Evolutionary conservation across 495 filamentous ascomycete species (phyloP).

Genomic region (Astrothelium macrocarpum): DNA sequence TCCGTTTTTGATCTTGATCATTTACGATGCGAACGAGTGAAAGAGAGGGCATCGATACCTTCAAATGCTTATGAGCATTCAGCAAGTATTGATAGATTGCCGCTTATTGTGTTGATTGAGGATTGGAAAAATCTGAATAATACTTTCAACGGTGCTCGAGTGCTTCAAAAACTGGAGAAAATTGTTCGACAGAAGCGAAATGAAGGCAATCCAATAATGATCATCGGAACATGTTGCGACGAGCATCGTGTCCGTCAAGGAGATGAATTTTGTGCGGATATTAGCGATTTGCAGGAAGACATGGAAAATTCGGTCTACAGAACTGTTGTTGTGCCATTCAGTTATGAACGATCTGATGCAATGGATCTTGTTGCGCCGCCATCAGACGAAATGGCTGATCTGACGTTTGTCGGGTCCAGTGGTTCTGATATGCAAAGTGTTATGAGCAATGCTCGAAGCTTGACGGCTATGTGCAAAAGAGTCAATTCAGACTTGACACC

Average conservation of each 20-base stretch:
- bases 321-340: not conserved
- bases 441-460: not conserved
- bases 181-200: slow-evolving; percentile 58
- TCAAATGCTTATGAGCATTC: not conserved
- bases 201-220: slow-evolving; percentile 55
- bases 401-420: not conserved
- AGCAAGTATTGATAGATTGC: not conserved
- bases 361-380: not conserved
- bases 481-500: not conserved
- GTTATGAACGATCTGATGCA: not conserved
- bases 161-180: slow-evolving; percentile 56
- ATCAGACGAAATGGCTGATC: not conserved
- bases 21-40: not conserved
- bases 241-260: not conserved
- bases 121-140: slow-evolving; percentile 66
- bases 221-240: slow-evolving; percentile 53
- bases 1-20: not conserved
- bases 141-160: slow-evolving; percentile 48
- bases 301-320: not conserved
- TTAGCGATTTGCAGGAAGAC: not conserved
- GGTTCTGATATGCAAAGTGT: not conserved
- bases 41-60: not conserved
- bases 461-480: not conserved
- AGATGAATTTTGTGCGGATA: not conserved
- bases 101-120: slow-evolving; percentile 59